Evolutionary conservation across 768 basidiomycete species (phyloP).

Genomic region (Mycena alexandri): DNA sequence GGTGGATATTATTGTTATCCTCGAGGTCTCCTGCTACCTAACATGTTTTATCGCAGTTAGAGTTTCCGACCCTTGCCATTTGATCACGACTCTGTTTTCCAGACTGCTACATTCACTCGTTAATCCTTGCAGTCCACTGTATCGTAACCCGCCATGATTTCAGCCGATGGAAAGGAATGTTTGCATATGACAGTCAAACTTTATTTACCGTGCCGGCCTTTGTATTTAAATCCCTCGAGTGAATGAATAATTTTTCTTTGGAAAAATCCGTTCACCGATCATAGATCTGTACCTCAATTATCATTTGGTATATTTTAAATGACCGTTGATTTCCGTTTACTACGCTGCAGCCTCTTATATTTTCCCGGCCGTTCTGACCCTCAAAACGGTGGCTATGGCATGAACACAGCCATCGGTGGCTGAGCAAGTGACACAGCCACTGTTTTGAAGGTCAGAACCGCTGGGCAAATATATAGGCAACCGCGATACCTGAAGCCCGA

Average conservation of each 20-base stretch:
- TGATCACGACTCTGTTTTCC: not conserved
- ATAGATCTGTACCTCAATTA: slow-evolving; percentile 9
- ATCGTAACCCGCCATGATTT: not conserved
- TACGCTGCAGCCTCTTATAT: slow-evolving; percentile 1
- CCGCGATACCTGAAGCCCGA: too few relatives aligned
- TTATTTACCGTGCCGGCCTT: slow-evolving; percentile 7
- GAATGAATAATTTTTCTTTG: slow-evolving; percentile 3
- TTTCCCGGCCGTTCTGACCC: too few relatives aligned
- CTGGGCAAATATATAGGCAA: not conserved
- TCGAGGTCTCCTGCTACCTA: slow-evolving; percentile 9
- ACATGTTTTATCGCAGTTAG: slow-evolving; percentile 1
- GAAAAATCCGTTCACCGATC: slow-evolving; percentile 9
- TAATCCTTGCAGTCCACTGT: slow-evolving; percentile 5
- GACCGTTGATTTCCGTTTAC: slow-evolving; percentile 1
- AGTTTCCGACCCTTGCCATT: slow-evolving; percentile 3
- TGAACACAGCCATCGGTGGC: too few relatives aligned
- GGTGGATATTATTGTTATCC: slow-evolving; percentile 8
- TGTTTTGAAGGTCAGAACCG: not conserved
- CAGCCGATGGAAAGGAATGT: slow-evolving; percentile 7
- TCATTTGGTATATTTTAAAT: slow-evolving; percentile 3
- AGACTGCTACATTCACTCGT: slow-evolving; percentile 4
- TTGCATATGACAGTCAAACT: slow-evolving; percentile 5
- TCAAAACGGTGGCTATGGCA: too few relatives aligned
- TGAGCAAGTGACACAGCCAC: not conserved
- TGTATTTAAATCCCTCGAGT: not conserved